Evolutionary conservation across 2,329 filamentous ascomycete genomes (phyloP).

Genomic region (Nemania bipapillata): DNA sequence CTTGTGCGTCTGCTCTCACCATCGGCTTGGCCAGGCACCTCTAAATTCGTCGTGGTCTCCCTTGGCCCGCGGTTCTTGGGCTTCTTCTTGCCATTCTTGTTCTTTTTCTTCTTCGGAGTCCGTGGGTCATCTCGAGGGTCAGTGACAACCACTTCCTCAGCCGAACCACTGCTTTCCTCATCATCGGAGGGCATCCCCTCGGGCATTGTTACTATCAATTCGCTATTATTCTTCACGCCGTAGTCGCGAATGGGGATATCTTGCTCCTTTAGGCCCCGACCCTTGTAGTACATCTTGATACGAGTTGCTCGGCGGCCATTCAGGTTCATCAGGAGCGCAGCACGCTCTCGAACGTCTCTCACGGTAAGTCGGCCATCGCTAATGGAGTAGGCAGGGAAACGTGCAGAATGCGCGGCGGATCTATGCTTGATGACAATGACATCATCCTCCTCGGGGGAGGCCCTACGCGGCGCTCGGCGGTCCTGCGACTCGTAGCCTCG

Average conservation of each 20-base stretch:
- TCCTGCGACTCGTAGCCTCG: slow-evolving; percentile 57
- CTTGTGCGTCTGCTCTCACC: slow-evolving; percentile 51
- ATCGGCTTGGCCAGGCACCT: slow-evolving; percentile 52
- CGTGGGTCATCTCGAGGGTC: slow-evolving; percentile 56
- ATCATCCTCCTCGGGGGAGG: slow-evolving; percentile 71
- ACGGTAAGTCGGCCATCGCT: slow-evolving; percentile 77
- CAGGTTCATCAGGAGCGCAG: slow-evolving; percentile 72
- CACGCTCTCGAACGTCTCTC: slow-evolving; percentile 73
- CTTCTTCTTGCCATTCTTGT: slow-evolving; percentile 54
- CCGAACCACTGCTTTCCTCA: slow-evolving; percentile 56
- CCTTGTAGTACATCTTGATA: slow-evolving; percentile 79
- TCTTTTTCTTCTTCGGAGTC: slow-evolving; percentile 57
- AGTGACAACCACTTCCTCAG: slow-evolving; percentile 57
- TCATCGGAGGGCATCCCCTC: slow-evolving; percentile 59
- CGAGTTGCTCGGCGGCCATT: slow-evolving; percentile 62
- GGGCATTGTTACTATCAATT: slow-evolving; percentile 68
- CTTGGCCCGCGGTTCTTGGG: slow-evolving; percentile 56
- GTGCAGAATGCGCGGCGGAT: slow-evolving; percentile 72
- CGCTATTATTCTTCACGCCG: slow-evolving; percentile 70
- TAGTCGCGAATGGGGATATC: slow-evolving; percentile 67
- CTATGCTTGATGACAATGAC: slow-evolving; percentile 76
- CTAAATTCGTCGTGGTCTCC: slow-evolving; percentile 58
- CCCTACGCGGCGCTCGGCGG: slow-evolving; percentile 50
- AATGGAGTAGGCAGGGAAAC: slow-evolving; percentile 80
- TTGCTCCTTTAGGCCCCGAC: slow-evolving; percentile 74